Base-by-base conservation (phyloP, 2,329 filamentous ascomycete species). In the Colletotrichum cordylinicola region DNA sequence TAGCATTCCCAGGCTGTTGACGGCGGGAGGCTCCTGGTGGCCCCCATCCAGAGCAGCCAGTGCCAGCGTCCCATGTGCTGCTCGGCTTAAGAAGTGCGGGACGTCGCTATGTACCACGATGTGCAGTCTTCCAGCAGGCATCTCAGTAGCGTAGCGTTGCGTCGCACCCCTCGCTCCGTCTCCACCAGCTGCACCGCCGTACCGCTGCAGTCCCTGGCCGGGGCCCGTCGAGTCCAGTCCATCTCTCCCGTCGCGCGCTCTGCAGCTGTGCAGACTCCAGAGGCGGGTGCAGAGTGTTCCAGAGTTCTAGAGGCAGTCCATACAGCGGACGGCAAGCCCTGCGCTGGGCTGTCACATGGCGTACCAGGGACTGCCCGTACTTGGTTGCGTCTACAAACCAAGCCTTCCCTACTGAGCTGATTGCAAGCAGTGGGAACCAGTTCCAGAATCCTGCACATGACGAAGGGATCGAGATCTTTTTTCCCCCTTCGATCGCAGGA, bases 21-120 rank as follows among this genome's bases (percentile, higher is more conserved):
- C 62, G 62, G 69, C 73, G 69, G 72, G 72, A 75, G 69, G 69
- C 72, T 72, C 72, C 72, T 67, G 68, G 72, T 62, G 58, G 72
- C 68, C 68, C 72, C 72, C 72, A 67, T 75, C 68, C 43, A 67
- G 29, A 69, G 27, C 43, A 52, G n/a, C 58, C 29, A 33, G 43
- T 52, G 29, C 27, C 58, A 61, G 58, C 58, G 58, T 15, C 29
- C 58, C 58, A 61, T 61, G 58, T 35, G 43, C 43, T 52, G n/a
- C 43, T 48, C 43, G 43, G 43, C 43, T 48, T 48, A 21, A 21
- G 43, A 48, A 48, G 18, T 48, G 43, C 43, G 43, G 43, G n/a
- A 48, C 43, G 43, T 48, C n/a, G 43, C 43, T n/a, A 48, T 48
- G 43, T 48, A 48, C 43, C 43, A n/a, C 43, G n/a, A 52, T 52